Conservation (phyloP, 2,329 filamentous ascomycete genomes). For the Aureobasidium leucospermi region DNA sequence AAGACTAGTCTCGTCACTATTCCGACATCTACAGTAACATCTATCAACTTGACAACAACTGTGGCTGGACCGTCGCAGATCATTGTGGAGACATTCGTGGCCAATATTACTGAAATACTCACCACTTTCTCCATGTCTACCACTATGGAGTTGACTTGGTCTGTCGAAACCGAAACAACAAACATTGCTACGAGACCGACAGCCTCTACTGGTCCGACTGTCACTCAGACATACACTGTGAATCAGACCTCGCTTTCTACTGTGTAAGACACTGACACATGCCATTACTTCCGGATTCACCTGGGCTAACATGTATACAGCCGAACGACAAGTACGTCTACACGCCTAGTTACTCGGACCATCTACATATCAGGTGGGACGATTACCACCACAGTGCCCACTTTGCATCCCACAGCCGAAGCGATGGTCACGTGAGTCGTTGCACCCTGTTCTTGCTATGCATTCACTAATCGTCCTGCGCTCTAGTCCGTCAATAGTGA, state of each 20-base stretch:
- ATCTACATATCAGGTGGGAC: conserved; percentile 10
- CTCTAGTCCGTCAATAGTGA: neutral
- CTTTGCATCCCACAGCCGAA: neutral
- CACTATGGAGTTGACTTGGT: conserved; percentile 31
- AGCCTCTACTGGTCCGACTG: conserved; percentile 21
- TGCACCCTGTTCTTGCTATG: neutral
- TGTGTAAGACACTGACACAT: conserved; percentile 19
- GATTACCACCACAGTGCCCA: neutral
- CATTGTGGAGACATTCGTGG: conserved; percentile 33
- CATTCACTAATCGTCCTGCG: neutral
- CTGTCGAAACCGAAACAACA: conserved; percentile 29
- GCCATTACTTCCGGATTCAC: no score
- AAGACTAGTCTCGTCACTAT: conserved; percentile 32
- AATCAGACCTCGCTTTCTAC: conserved; percentile 17
- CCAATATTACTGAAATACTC: conserved; percentile 31
- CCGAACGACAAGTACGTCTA: conserved; percentile 14
- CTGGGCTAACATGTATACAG: neutral
- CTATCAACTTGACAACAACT: conserved; percentile 34
- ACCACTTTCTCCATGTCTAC: conserved; percentile 35
- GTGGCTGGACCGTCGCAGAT: conserved; percentile 28
- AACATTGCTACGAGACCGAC: conserved; percentile 19
- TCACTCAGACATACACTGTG: conserved; percentile 25
- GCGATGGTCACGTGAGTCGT: neutral
- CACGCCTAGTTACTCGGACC: conserved; percentile 13
- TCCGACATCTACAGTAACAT: conserved; percentile 28